Evolutionary conservation across 306 rosid species (phyloP), one percentile per base, ranked within the genome.

Genomic region (Oxytropis ochrocephala): DNA sequence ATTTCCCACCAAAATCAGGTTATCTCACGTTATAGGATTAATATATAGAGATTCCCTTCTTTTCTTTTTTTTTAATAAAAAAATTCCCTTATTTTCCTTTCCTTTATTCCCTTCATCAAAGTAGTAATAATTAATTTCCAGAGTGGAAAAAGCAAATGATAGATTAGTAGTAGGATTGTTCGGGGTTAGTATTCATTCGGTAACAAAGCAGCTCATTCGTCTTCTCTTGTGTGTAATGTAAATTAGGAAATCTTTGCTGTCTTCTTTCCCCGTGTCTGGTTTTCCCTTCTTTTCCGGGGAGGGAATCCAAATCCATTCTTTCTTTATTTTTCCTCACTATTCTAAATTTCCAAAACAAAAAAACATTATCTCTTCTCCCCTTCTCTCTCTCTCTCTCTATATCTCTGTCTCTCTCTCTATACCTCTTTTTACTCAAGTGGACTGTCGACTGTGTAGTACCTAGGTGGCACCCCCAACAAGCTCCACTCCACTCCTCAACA

Each of bases 171-270:
- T 30, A 73, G 48, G 30, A 11, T 70, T 70, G 14, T 70, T 70
- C 21, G 13, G 9, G 29, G 0, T 52, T 33, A 30, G 57, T 19
- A 32, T 36, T 55, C 30, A 32, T 43, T 27, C 3, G 30, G 35
- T 46, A 10, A 46, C 27, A 11, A 46, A 64, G 78, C 78, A 78
- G 72, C 82, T 64, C 17, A 64, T 78, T 71, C 82, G 39, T 67
- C 59, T 30, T 39, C 58, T 30, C 58, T 30, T 38, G 53, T 49
- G 49, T 16, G 41, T 8, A 62, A 51, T 16, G 41, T 8, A 62
- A 51, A 39, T 50, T 50, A 62, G 24, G 8, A 41, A 64, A 51
- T 52, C 57, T 51, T 68, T 49, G 49, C 38, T 10, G 10, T 46
- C 19, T 27, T 51, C 70, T 75, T 68, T 76, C 75, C 44, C 59